Conservation (phyloP, 805 yeast genomes). For the Pichia nakasei region DNA sequence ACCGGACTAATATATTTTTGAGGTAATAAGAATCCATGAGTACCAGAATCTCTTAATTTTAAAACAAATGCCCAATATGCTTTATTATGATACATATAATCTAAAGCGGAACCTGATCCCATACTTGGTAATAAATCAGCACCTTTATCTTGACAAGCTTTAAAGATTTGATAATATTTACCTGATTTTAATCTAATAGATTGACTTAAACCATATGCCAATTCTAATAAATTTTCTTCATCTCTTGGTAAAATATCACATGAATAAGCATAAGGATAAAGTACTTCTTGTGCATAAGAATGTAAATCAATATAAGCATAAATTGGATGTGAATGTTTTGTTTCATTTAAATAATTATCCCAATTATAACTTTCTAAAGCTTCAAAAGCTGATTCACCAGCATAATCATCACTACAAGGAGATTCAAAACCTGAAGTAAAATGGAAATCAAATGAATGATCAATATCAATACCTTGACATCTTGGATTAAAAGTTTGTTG, state of each 20-base stretch:
- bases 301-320: slow-evolving; percentile 78
- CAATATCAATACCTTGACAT: slow-evolving; percentile 81
- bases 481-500: slow-evolving; percentile 59
- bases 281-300: slow-evolving; percentile 75
- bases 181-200: slow-evolving; percentile 60
- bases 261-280: slow-evolving; percentile 76
- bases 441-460: slow-evolving; percentile 71
- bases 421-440: slow-evolving; percentile 53
- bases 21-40: slow-evolving; percentile 77
- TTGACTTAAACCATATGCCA: slow-evolving; percentile 73
- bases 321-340: slow-evolving; percentile 47
- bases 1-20: slow-evolving; percentile 62
- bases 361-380: slow-evolving; percentile 48
- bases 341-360: slow-evolving; percentile 38
- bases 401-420: slow-evolving; percentile 78
- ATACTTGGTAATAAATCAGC: slow-evolving; percentile 63
- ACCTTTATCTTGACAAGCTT: slow-evolving; percentile 76
- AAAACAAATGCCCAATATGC: slow-evolving; percentile 82
- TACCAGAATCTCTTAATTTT: slow-evolving; percentile 73
- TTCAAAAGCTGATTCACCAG: slow-evolving; percentile 68
- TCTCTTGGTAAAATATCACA: slow-evolving; percentile 70
- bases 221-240: slow-evolving; percentile 68
- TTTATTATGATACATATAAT: slow-evolving; percentile 73
- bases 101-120: slow-evolving; percentile 75
- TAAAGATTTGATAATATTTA: slow-evolving; percentile 55